Evolutionary conservation across 345 rosid genomes (phyloP), one percentile per base, ranked within the genome.

Genomic region (Anacardium occidentale): DNA sequence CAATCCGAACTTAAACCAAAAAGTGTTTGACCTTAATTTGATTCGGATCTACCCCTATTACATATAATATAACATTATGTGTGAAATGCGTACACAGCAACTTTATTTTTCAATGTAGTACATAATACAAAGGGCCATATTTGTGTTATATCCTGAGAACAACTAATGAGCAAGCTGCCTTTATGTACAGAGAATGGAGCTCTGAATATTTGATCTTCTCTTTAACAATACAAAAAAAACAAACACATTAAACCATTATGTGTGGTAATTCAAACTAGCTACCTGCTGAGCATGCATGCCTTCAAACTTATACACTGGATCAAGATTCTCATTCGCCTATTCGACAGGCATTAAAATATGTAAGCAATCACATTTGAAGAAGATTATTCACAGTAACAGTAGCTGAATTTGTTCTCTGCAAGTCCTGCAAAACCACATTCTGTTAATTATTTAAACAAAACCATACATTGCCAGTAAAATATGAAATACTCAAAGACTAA

Each of bases 331-430:
- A 5, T 51, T 29, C n/a, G 1, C 2, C 7, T 1, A 14, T 56
- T 2, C 50, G 66, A 75, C 57, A 55, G 68, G 45, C 62, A 6
- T 60, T 37, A 34, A 66, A 14, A 20, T 40, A 73, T 58, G 58
- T 52, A 42, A 34, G 11, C 17, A 53, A 47, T 87, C 84, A 92
- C 89, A 87, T 92, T 82, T 95, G 99, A 74, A 95, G 99, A 79
- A 92, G 99, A 80, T 95, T 95, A 86, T 95, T 92, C 85, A 95
- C 97, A 72, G 97, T 92, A 37, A 90, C 89, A 66, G 91, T 78
- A 42, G 82, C 98, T 37, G 99, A 95, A 81, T 95, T 90, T 69
- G 99, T 92, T 75, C 90, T 85, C 89, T 89, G 99, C 85, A 95
- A 77, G 77, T 95, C 99, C 99, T 95, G 94, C 92, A 85, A 74